Base-by-base conservation (phyloP, 2,329 filamentous ascomycete species). In the Hypoxylon sp. region DNA sequence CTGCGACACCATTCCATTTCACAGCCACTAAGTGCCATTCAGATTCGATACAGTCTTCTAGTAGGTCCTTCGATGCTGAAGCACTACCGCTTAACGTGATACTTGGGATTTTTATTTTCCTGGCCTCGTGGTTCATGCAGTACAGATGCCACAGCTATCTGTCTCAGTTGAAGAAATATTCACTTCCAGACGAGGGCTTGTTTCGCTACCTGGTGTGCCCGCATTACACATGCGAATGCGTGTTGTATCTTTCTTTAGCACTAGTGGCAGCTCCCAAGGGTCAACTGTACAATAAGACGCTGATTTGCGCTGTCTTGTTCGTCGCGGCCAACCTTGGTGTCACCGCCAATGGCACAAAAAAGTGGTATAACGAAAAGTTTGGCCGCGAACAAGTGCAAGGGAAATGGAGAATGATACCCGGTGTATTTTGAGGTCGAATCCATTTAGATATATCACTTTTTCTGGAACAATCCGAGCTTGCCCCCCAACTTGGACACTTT, bases 181-280 rank as follows among this genome's bases (percentile, higher is more conserved):
- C 91, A 10, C 84, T 98, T 23, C 95, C 95, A 0, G 82, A 86
- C 2, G 86, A 91, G 65, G 90, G 90, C 2, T 81, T 91, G 63
- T 99, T 98, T 79, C 83, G 83, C 48, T 83, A 85, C 63, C 79
- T 97, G 21, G 81, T 98, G 41, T 97, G 92, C 73, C 94, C 96
- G 17, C 96, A 99, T 80, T 99, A 98, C 79, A 92, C 92, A 2
- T 93, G 91, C 75, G 96, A 98, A 81, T 94, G 93, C 76, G 77
- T 91, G 43, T 88, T 98, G 64, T 98, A 99, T 78, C 76, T 94
- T 19, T 86, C 91, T n/a, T 81, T 99, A 70, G 87, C 93, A 2
- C 80, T 96, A 49, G 79, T 91, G 41, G 89, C 90, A 30, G 93
- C 94, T 0, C 94, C 94, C 0, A 74, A 81, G 6, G 91, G 89